A percentile compares a stretch with the other conserved stretches of the same genome.
phyloP scores from a whole-genome alignment of 257 asterid species.

The Nicotiana attenuata region DNA sequence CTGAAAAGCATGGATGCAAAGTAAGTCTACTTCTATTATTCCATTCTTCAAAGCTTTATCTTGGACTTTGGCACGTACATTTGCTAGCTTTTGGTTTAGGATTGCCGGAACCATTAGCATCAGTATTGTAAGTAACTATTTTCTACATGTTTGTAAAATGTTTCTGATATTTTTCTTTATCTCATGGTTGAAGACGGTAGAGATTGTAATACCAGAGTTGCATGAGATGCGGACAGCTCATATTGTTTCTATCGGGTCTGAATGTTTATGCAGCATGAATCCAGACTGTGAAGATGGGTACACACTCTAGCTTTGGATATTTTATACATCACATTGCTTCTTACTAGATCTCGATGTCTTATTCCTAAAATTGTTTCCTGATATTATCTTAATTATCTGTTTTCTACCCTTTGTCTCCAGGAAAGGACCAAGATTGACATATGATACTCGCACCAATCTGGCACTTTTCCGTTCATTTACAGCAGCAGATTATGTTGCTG shows the following conservation, averaged over 20 bases:
- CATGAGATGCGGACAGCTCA: conserved; percentile 92
- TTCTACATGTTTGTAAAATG: conserved; percentile 11
- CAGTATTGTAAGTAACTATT: background rate
- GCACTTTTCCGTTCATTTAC: conserved; percentile 83
- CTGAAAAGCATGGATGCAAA: conserved; percentile 78
- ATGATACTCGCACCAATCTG: conserved; percentile 77
- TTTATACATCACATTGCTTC: background rate
- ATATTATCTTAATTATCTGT: background rate
- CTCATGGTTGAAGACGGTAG: conserved; percentile 60
- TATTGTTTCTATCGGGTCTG: conserved; percentile 84
- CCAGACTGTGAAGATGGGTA: conserved; percentile 88
- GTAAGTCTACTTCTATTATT: conserved; percentile 32
- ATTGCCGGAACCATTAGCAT: conserved; percentile 6
- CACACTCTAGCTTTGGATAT: conserved; percentile 19
- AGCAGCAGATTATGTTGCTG: conserved; percentile 89
- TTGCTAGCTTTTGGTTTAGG: background rate
- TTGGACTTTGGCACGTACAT: background rate
- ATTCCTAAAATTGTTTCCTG: background rate
- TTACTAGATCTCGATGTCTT: background rate
- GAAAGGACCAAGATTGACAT: conserved; percentile 49
- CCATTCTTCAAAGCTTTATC: conserved; percentile 11
- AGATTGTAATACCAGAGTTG: conserved; percentile 88
- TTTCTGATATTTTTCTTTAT: conserved; percentile 17
- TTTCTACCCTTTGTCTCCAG: conserved; percentile 32
- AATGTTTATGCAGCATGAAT: conserved; percentile 56